Evolutionary conservation across 352 stramenopile genomes (phyloP).

Genomic region (Aphanomyces stellatus): DNA sequence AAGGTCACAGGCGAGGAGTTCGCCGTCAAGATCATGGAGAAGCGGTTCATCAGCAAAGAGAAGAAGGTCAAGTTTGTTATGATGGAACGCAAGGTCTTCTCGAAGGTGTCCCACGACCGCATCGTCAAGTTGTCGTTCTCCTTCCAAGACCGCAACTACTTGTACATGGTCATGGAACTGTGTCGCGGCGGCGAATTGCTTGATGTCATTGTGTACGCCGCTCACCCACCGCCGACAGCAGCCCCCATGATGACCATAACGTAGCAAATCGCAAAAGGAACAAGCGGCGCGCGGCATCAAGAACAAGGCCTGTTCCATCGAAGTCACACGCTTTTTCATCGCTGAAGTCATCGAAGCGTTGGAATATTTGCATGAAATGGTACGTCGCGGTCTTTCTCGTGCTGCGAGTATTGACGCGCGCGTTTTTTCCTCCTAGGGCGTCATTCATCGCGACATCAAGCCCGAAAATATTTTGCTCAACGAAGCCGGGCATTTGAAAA

Average conservation of each 20-base stretch:
- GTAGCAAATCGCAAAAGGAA: conserved; percentile 27
- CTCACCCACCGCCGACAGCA: not conserved
- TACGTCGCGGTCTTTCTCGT: conserved; percentile 19
- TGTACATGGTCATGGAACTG: conserved; percentile 86
- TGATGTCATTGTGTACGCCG: conserved; percentile 59
- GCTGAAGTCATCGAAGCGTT: conserved; percentile 90
- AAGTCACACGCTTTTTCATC: conserved; percentile 87
- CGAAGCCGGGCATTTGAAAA: conserved; percentile 75
- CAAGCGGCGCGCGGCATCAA: conserved; percentile 44
- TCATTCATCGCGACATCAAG: conserved; percentile 96
- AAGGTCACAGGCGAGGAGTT: conserved; percentile 78
- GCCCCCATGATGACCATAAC: conserved; percentile 13
- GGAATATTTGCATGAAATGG: conserved; percentile 91
- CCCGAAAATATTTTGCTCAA: conserved; percentile 85
- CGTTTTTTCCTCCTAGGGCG: conserved; percentile 38
- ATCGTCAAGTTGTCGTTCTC: conserved; percentile 77
- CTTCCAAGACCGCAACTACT: conserved; percentile 67
- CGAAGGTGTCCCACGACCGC: conserved; percentile 73
- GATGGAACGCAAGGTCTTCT: conserved; percentile 87
- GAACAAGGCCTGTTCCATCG: conserved; percentile 54
- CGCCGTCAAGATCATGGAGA: conserved; percentile 89
- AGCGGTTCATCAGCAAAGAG: conserved; percentile 85
- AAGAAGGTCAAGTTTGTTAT: conserved; percentile 88
- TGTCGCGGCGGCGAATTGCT: conserved; percentile 76
- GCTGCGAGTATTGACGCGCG: not conserved